These are phyloP conservation scores for Fusarium sororula DNA, from an alignment of 2,329 filamentous ascomycete species.

Conservation along the genomic window DNA sequence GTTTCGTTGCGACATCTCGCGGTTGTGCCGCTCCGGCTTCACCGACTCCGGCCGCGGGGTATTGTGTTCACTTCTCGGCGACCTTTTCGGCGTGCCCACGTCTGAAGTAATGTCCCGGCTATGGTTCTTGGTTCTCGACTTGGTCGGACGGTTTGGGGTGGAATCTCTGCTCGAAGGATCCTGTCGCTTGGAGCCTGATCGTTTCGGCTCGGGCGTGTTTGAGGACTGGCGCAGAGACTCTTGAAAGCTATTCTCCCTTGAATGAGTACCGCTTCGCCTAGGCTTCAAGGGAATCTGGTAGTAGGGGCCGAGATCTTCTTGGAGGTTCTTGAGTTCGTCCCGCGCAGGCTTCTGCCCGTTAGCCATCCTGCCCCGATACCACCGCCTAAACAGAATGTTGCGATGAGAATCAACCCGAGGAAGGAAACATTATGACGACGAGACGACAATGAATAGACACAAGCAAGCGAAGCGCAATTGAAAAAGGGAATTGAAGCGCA, in stretches of 20 bases:
- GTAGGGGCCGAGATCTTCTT: slow-evolving; percentile 48
- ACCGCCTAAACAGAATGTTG: slow-evolving; percentile 43
- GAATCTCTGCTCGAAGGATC: slow-evolving; percentile 42
- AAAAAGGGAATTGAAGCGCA: neutral
- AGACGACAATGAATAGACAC: neutral
- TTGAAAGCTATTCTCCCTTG: slow-evolving; percentile 37
- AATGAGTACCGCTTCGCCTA: slow-evolving; percentile 37
- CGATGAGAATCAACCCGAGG: slow-evolving; percentile 45
- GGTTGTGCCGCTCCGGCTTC: slow-evolving; percentile 34
- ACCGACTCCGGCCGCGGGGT: slow-evolving; percentile 38
- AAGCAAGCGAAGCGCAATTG: neutral
- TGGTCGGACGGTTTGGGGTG: slow-evolving; percentile 36
- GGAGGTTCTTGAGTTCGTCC: slow-evolving; percentile 48
- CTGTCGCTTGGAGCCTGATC: slow-evolving; percentile 35
- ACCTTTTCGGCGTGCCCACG: slow-evolving; percentile 37
- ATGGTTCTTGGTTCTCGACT: slow-evolving; percentile 34
- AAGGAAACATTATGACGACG: slow-evolving; percentile 29
- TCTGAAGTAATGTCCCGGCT: slow-evolving; percentile 32
- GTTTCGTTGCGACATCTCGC: slow-evolving; percentile 55
- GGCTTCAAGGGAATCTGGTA: slow-evolving; percentile 42
- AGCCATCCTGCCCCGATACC: slow-evolving; percentile 47
- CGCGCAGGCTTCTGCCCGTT: slow-evolving; percentile 46
- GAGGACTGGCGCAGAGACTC: slow-evolving; percentile 36
- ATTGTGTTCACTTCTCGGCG: slow-evolving; percentile 36
- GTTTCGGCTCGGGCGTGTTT: slow-evolving; percentile 40